Conservation (phyloP, 108 stramenopile species). For the Nannochloropsis oceanica region DNA sequence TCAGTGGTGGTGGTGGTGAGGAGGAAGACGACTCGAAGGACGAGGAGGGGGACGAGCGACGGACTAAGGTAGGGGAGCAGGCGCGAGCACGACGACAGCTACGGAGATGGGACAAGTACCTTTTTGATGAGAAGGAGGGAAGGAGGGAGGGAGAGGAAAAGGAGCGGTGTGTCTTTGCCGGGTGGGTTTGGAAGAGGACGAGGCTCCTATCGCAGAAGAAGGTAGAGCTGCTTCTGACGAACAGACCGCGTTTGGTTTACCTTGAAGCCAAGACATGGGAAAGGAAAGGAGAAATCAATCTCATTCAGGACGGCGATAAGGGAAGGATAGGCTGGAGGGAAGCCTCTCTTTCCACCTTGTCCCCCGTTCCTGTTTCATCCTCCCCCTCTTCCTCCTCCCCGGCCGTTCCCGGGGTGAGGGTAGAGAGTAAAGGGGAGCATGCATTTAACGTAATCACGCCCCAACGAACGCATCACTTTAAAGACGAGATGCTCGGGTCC, state of each 20-base stretch:
- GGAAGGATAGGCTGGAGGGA: neutral
- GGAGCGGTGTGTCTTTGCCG: neutral
- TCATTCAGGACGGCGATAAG: neutral
- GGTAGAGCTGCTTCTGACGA: neutral
- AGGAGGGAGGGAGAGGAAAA: neutral
- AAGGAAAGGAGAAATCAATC: neutral
- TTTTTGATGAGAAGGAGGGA: neutral
- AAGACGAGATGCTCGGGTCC: neutral
- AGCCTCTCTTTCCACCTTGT: neutral
- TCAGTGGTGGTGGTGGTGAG: neutral
- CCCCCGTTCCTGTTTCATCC: neutral
- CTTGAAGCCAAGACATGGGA: neutral
- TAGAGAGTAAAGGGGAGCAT: neutral
- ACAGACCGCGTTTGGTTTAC: neutral
- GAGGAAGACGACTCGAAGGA: neutral
- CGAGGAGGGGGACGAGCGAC: neutral
- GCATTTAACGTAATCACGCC: neutral
- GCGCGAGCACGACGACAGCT: neutral
- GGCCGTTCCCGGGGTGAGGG: neutral
- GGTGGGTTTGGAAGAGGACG: neutral
- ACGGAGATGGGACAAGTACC: neutral
- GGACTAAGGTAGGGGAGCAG: neutral
- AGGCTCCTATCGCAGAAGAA: neutral
- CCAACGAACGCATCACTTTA: neutral
- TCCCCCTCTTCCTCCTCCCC: neutral